Percentiles rank a stretch among this genome's conserved stretches.
Evolutionary conservation across 805 yeast genomes (phyloP).

Genomic region (Cyberlindnera xishuangbannaensis): DNA sequence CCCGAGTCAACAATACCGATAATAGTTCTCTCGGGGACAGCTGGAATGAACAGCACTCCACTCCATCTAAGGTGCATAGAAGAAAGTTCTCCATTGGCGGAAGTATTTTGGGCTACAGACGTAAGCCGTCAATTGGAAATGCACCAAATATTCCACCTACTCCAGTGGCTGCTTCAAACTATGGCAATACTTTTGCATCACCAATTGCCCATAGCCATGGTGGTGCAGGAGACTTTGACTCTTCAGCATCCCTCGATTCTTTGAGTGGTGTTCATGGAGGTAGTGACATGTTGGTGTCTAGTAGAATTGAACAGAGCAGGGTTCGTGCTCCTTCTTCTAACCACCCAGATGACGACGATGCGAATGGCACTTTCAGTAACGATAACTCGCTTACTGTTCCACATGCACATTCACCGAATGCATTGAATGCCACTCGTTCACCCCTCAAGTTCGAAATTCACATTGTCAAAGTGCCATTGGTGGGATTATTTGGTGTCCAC

Average conservation of each 20-base stretch:
- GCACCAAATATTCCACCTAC: conserved; percentile 45
- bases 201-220: conserved; percentile 26
- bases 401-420: conserved; percentile 20
- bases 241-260: conserved; percentile 53
- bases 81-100: conserved; percentile 62
- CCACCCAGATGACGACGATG: conserved; percentile 8
- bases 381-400: too few species aligned
- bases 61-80: conserved; percentile 40
- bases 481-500: conserved; percentile 89
- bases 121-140: conserved; percentile 30
- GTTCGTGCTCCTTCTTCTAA: too few species aligned
- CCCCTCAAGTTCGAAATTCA: conserved; percentile 88
- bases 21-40: conserved; percentile 15
- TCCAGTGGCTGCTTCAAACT: conserved; percentile 40
- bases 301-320: conserved; percentile 47
- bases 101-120: conserved; percentile 44
- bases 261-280: conserved; percentile 43
- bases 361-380: too few species aligned
- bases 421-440: conserved; percentile 29
- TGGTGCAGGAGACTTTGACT: conserved; percentile 30
- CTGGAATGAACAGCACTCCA: conserved; percentile 17
- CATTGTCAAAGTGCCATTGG: conserved; percentile 86
- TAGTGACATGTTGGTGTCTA: conserved; percentile 50
- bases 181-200: conserved; percentile 25
- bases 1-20: conserved; percentile 10